Conservation (phyloP, 345 rosid species). For the Salix purpurea region DNA sequence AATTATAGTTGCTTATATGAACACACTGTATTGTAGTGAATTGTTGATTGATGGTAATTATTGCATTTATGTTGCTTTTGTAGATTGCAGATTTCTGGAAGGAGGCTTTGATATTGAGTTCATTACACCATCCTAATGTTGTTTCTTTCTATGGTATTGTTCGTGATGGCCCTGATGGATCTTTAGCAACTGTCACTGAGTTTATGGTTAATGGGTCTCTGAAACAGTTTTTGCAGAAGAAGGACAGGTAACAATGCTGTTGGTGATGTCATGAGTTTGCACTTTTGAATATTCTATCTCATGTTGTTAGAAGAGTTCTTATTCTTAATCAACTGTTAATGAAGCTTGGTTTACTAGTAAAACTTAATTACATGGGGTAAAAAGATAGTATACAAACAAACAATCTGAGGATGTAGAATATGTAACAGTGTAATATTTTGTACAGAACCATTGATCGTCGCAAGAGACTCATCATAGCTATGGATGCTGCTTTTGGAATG, state of each 20-base stretch:
- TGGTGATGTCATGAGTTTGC: conserved; percentile 14
- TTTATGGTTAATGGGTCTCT: conserved; percentile 98
- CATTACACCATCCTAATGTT: conserved; percentile 97
- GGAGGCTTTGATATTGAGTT: conserved; percentile 89
- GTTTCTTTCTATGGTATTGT: conserved; percentile 97
- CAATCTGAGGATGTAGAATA: conserved; percentile 2
- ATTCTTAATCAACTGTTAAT: background rate
- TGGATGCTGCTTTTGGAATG: conserved; percentile 99
- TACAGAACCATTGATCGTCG: conserved; percentile 96
- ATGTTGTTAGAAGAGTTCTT: background rate
- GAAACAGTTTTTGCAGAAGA: conserved; percentile 95
- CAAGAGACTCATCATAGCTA: conserved; percentile 93
- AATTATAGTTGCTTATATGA: background rate
- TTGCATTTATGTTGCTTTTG: conserved; percentile 21
- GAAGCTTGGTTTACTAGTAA: background rate
- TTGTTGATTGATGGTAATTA: conserved; percentile 4
- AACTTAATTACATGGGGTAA: conserved; percentile 12
- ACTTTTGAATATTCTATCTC: conserved; percentile 2
- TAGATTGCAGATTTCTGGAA: conserved; percentile 99
- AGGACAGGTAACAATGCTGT: conserved; percentile 64
- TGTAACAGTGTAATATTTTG: conserved; percentile 22
- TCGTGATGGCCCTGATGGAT: conserved; percentile 98
- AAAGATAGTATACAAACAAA: background rate
- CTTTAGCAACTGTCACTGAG: conserved; percentile 91
- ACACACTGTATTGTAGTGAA: conserved; percentile 9